Evolutionary conservation across 768 basidiomycete species (phyloP), one percentile per base, ranked within the genome.

Genomic region (Russula sp.): DNA sequence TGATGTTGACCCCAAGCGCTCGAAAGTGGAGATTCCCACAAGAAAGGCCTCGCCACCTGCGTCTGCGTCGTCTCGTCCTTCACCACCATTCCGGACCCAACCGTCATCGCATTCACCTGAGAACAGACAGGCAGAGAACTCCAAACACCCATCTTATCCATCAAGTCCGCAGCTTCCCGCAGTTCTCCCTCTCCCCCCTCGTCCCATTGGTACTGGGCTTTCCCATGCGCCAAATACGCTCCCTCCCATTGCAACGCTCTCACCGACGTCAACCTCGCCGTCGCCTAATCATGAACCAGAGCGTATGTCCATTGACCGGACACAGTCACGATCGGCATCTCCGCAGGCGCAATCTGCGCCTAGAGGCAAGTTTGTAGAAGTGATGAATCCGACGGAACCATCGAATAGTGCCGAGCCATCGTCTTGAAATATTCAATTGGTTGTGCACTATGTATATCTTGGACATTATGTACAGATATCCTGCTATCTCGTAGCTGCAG

Each of bases 1-100:
- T 36, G 71, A 73, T 26, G 75, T 78, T 49, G 81, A 81, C 7
- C 78, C 71, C 58, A 91, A 91, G 77, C 86, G 89, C 16, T 79
- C 86, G 18, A 78, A 89, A 53, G 75, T 88, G 10, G 88, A 88
- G 60, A 67, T 64, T 34, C 65, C 69, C 22, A 81, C 83, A 70
- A 83, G 83, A 26, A 77, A 83, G 26, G 77, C 74, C 16, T 80
- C 82, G 11, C 85, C 87, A 24, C 86, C 87, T 26, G 50, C 22
- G 22, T 28, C 57, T 26, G 14, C 13, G 71, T 81, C 32, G 81
- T 83, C 46, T 84, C 85, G 26, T 83, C 84, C 84, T 0, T 89
- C 88, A 22, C 88, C 89, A 2, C 88, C 89, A 18, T 87, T 90
- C 81, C 83, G 85, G 69, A 84, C 83, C 3, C 89, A 89, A 70